Percentiles rank a stretch among this genome's conserved stretches.
Conservation (phyloP, 306 rosid species). For the Neltuma alba region DNA sequence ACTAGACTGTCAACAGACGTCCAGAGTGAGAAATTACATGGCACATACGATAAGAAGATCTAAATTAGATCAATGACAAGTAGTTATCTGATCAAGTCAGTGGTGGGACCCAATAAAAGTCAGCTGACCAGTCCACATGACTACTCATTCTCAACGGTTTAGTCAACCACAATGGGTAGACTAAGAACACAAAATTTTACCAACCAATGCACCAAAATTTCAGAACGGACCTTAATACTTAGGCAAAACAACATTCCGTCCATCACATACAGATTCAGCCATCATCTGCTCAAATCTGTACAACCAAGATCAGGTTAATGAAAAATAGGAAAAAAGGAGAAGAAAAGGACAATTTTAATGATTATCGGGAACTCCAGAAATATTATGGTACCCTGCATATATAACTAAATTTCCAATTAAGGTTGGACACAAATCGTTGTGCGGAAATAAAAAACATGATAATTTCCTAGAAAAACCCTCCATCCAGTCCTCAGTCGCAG, state of each 20-base stretch:
- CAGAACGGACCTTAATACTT: not conserved
- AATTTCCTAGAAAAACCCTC: not conserved
- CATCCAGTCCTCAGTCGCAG: not conserved
- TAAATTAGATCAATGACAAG: not conserved
- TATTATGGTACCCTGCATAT: not conserved
- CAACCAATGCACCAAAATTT: not conserved
- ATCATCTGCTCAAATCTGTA: not conserved
- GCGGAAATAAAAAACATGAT: slow-evolving; percentile 2
- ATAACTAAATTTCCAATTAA: slow-evolving; percentile 8
- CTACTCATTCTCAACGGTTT: not conserved
- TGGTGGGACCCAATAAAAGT: not conserved
- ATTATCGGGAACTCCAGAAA: not conserved
- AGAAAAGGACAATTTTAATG: not conserved
- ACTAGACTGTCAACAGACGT: not conserved
- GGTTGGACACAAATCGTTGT: not conserved
- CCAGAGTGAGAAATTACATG: not conserved
- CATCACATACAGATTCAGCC: not conserved
- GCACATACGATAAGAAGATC: not conserved
- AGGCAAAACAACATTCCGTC: not conserved
- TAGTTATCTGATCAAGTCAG: not conserved
- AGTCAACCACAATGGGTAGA: not conserved
- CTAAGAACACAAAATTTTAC: not conserved
- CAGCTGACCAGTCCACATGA: not conserved
- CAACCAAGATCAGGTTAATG: not conserved
- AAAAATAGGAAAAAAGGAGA: no score